A percentile compares a stretch with the other conserved stretches of the same genome.
Evolutionary conservation across 2,329 filamentous ascomycete species (phyloP).

Genomic region (Dactylellina cionopaga): DNA sequence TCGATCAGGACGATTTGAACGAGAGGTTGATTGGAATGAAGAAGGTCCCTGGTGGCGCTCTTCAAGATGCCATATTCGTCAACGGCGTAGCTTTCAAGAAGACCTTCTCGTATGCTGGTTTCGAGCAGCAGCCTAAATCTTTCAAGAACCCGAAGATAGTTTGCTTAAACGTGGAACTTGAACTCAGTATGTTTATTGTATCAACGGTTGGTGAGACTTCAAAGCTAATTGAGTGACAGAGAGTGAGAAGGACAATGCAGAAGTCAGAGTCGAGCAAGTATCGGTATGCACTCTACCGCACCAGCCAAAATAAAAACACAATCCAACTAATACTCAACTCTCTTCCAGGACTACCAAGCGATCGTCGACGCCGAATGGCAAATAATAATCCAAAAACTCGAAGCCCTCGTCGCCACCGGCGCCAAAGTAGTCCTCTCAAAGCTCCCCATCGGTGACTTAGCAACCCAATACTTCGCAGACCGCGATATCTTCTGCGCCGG

Average conservation of each 20-base stretch:
- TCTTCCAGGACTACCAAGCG: slow-evolving; percentile 82
- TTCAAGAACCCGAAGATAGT: slow-evolving; percentile 96
- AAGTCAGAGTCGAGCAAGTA: slow-evolving; percentile 96
- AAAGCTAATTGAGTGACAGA: slow-evolving; percentile 61
- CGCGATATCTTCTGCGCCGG: slow-evolving; percentile 98
- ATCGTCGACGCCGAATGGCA: slow-evolving; percentile 99
- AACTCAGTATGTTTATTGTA: slow-evolving; percentile 69
- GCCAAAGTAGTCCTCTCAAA: slow-evolving; percentile 98
- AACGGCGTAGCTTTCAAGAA: slow-evolving; percentile 99
- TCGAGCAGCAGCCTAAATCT: slow-evolving; percentile 97
- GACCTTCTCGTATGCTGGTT: slow-evolving; percentile 98
- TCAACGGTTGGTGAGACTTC: neutral
- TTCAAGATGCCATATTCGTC: slow-evolving; percentile 95
- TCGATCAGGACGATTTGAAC: slow-evolving; percentile 96
- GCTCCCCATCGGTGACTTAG: slow-evolving; percentile 94
- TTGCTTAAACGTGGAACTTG: slow-evolving; percentile 95
- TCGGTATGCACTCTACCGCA: slow-evolving; percentile 64
- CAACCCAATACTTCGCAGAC: slow-evolving; percentile 97
- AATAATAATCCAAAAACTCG: slow-evolving; percentile 99
- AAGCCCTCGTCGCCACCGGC: slow-evolving; percentile 90
- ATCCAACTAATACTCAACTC: neutral
- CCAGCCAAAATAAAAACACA: too few relatives aligned
- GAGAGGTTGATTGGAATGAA: slow-evolving; percentile 98
- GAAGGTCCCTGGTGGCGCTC: slow-evolving; percentile 94
- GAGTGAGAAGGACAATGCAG: slow-evolving; percentile 98